Evolutionary conservation across 495 filamentous ascomycete genomes (phyloP).

Genomic region (Jackrogersella multiformis): DNA sequence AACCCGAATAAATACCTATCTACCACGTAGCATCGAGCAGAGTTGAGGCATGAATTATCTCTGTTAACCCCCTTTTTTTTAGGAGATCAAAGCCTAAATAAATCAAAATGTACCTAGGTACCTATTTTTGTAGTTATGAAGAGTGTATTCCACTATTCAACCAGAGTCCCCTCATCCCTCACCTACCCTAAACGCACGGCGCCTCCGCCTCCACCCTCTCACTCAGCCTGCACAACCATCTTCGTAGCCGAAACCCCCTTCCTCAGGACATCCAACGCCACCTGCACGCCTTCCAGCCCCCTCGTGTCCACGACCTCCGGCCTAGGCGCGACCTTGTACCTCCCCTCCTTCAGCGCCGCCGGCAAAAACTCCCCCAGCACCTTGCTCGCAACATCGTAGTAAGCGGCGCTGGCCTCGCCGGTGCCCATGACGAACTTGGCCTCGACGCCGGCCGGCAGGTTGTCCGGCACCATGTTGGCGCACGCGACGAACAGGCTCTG

Average conservation of each 20-base stretch:
- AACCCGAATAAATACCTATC: too few species aligned
- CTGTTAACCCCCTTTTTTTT: too few species aligned
- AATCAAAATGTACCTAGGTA: too few species aligned
- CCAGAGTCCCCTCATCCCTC: too few species aligned
- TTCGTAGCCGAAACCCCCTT: slow-evolving; percentile 60
- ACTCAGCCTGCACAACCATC: slow-evolving; percentile 50
- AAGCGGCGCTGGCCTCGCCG: background rate
- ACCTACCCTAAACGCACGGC: too few species aligned
- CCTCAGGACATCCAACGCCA: slow-evolving; percentile 41
- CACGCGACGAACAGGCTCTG: slow-evolving; percentile 30
- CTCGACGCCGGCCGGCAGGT: slow-evolving; percentile 9
- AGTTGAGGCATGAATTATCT: too few species aligned
- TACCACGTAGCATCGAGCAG: too few species aligned
- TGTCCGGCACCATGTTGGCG: slow-evolving; percentile 16
- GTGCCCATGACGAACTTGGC: slow-evolving; percentile 7
- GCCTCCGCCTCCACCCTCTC: background rate
- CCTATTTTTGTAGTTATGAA: too few species aligned
- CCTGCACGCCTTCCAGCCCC: slow-evolving; percentile 46
- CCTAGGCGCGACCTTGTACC: slow-evolving; percentile 41
- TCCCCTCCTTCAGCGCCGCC: slow-evolving; percentile 33
- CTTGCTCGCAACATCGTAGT: slow-evolving; percentile 23
- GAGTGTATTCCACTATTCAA: too few species aligned
- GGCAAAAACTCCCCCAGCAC: slow-evolving; percentile 38
- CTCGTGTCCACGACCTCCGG: slow-evolving; percentile 40
- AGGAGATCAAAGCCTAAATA: too few species aligned